Base-by-base conservation (phyloP, 2,329 filamentous ascomycete species). In the Emmonsia crescens region DNA sequence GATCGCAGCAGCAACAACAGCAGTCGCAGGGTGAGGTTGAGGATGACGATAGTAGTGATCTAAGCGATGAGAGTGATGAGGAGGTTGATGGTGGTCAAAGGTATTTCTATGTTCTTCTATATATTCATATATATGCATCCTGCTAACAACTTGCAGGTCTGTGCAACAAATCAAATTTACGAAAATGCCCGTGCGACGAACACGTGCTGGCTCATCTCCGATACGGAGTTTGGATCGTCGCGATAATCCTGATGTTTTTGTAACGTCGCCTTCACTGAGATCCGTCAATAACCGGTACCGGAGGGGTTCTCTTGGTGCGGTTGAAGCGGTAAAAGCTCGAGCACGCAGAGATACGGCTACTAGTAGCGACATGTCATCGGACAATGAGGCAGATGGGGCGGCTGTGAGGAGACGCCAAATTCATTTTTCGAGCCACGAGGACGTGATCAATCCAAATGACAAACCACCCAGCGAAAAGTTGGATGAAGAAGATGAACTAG, bases 91-190 rank as follows among this genome's bases (percentile, higher is more conserved):
- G 69, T 46, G 66, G 66, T 52, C 70, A 72, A 67, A 73, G 72
- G 75, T 75, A 60, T 59, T 19, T 33, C 16, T 16, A 51, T 31
- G 3, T 12, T 2, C 12, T n/a, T 19, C 1, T n/a, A 31, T n/a
- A 4, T 3, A 36, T 54, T 29, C 5, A 4, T 29, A 49, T 27
- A 27, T 31, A 19, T 14, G 6, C 8, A 52, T 12, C 14, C 16
- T 24, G 5, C 61, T 49, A 60, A 60, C 48, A 29, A 19, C 12
- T 19, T 55, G n/a, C 58, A 81, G 88, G 60, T 88, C 89, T 52
- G 88, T 88, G 2, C 90, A 95, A 72, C 90, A 95, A 73, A 96
- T 97, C 73, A 92, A 93, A 71, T 99, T 99, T 75, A 86, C 89
- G 57, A 97, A 97, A 76, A 93, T 96, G 89, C 93, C 94, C 0